Conservation (phyloP, 2,329 filamentous ascomycete genomes). For the Chaetothyriales sp. region DNA sequence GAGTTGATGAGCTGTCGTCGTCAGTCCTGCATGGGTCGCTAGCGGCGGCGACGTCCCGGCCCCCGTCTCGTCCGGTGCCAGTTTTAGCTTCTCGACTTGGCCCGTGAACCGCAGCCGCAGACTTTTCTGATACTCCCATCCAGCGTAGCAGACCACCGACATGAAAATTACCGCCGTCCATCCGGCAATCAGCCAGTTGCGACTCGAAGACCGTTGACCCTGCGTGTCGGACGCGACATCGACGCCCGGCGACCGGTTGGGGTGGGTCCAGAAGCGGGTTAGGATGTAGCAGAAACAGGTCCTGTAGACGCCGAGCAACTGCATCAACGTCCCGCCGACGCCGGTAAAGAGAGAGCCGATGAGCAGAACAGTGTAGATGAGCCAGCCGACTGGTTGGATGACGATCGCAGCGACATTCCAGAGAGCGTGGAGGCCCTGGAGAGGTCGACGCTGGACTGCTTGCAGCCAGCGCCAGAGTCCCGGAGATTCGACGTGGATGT, state of each 20-base stretch:
- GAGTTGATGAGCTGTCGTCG: too few relatives aligned
- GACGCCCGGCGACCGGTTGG: neutral
- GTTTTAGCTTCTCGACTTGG: neutral
- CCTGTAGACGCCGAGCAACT: neutral
- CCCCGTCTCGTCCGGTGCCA: too few relatives aligned
- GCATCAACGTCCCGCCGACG: neutral
- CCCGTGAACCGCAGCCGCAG: neutral
- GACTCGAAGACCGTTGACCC: neutral
- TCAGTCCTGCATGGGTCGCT: too few relatives aligned
- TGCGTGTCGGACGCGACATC: neutral
- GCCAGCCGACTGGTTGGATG: neutral
- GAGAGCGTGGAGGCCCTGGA: too few relatives aligned
- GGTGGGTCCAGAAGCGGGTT: neutral
- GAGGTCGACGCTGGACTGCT: too few relatives aligned
- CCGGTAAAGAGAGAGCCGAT: neutral
- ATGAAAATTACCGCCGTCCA: neutral
- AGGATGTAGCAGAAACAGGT: constrained; percentile 1
- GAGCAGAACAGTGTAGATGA: neutral
- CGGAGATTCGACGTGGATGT: neutral
- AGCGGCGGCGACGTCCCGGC: too few relatives aligned
- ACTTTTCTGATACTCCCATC: neutral
- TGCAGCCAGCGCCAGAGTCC: neutral
- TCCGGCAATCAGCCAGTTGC: neutral
- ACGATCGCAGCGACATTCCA: neutral
- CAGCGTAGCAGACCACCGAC: neutral